Evolutionary conservation across 345 rosid genomes (phyloP).

Genomic region (Linum usitatissimum): DNA sequence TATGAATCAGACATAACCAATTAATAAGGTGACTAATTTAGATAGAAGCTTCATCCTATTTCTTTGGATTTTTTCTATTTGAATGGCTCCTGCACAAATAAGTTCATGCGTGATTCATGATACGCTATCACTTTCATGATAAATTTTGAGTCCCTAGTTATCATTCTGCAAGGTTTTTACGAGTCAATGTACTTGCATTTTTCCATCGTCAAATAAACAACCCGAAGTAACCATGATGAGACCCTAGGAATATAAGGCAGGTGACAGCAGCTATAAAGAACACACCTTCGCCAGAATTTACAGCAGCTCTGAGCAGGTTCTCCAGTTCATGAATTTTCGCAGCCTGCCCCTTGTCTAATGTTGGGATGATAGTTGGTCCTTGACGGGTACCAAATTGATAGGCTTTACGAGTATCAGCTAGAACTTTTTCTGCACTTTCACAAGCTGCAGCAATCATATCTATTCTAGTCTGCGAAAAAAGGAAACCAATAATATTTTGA

Average conservation of each 20-base stretch:
- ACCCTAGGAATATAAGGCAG: neutral
- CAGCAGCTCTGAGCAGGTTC: conserved; percentile 62
- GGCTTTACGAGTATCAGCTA: conserved; percentile 82
- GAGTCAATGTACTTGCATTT: neutral
- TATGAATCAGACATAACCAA: neutral
- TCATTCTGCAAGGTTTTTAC: neutral
- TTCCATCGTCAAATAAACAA: neutral
- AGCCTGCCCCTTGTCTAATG: conserved; percentile 78
- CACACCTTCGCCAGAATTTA: conserved; percentile 64
- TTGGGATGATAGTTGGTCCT: conserved; percentile 71
- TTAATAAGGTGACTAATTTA: neutral
- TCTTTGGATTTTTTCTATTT: neutral
- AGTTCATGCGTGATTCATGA: neutral
- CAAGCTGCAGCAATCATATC: conserved; percentile 88
- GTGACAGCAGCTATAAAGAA: neutral
- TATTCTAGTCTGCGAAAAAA: conserved; percentile 53
- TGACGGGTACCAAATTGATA: conserved; percentile 71
- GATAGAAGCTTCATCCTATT: neutral
- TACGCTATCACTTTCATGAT: neutral
- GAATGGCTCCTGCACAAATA: neutral
- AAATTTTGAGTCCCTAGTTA: neutral
- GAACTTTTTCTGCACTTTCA: conserved; percentile 77
- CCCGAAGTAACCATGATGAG: neutral
- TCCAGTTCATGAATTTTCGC: conserved; percentile 87
- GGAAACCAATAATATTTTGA: conserved; percentile 5